phyloP scores from a whole-genome alignment of 148 eudicot species.

The Camellia sinensis region DNA sequence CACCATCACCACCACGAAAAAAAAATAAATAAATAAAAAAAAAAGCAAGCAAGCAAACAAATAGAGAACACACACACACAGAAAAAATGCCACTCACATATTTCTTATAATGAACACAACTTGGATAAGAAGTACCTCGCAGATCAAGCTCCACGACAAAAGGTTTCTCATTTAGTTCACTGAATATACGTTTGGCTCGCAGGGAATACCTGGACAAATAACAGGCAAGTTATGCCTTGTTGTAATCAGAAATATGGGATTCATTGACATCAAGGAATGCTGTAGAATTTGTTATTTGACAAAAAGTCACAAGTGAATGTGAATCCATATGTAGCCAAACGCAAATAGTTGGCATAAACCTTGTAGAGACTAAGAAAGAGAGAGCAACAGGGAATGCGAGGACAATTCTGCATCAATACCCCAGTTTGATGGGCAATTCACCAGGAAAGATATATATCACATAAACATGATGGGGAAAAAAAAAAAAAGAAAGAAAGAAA shows the following conservation, averaged over 20 bases:
- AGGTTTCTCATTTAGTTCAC: conserved; percentile 62
- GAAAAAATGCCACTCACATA: background rate
- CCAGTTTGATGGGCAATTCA: background rate
- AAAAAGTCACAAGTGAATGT: background rate
- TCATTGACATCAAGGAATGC: background rate
- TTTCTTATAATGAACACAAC: background rate
- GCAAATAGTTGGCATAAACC: background rate
- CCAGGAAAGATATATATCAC: too few relatives aligned
- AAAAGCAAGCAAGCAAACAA: background rate
- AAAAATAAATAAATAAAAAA: background rate
- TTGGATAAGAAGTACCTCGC: conserved; percentile 19
- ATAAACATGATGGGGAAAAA: too few relatives aligned
- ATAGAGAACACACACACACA: background rate
- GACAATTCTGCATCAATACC: background rate
- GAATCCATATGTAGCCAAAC: background rate
- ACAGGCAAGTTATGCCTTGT: conserved; percentile 3
- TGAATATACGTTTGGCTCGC: conserved; percentile 74
- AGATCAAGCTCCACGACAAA: conserved; percentile 72
- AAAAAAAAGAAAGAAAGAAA: too few relatives aligned
- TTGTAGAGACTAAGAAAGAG: background rate
- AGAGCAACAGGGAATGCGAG: background rate
- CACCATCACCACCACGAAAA: background rate
- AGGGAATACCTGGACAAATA: conserved; percentile 54
- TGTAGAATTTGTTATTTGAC: background rate
- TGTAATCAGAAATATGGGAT: background rate